These are phyloP conservation scores for Vachellia collinsii DNA, from an alignment of 306 rosid genomes.

Conservation along the genomic window DNA sequence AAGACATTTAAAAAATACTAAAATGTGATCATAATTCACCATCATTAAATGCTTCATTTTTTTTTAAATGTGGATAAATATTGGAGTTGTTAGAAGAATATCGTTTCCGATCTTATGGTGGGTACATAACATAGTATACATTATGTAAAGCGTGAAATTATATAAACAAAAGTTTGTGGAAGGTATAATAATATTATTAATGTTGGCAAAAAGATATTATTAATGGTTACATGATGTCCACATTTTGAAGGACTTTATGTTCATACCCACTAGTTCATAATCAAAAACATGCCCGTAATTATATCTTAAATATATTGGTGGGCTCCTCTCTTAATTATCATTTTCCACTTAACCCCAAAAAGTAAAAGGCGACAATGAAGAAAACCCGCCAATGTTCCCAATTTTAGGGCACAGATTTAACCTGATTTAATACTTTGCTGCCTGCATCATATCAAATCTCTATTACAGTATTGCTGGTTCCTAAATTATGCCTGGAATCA, in stretches of 20 bases:
- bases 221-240: slow-evolving; percentile 3
- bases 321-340: slow-evolving; percentile 25
- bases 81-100: slow-evolving; percentile 7
- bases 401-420: background rate
- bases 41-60: background rate
- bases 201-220: too few relatives aligned
- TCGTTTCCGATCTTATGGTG: background rate
- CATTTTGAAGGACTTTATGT: slow-evolving; percentile 30
- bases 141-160: background rate
- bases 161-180: background rate
- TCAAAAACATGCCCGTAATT: slow-evolving; percentile 30
- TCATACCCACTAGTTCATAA: slow-evolving; percentile 37
- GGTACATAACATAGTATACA: background rate
- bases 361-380: background rate
- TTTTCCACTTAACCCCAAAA: slow-evolving; percentile 20
- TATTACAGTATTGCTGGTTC: background rate
- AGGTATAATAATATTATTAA: too few relatives aligned
- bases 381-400: slow-evolving; percentile 10
- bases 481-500: slow-evolving; percentile 1
- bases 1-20: background rate
- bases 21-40: too few relatives aligned
- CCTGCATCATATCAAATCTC: background rate
- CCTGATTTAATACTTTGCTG: slow-evolving; percentile 10
- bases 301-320: slow-evolving; percentile 27
- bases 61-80: background rate